phyloP scores from a whole-genome alignment of 2,329 filamentous ascomycete genomes.

The Apiospora phragmitis region DNA sequence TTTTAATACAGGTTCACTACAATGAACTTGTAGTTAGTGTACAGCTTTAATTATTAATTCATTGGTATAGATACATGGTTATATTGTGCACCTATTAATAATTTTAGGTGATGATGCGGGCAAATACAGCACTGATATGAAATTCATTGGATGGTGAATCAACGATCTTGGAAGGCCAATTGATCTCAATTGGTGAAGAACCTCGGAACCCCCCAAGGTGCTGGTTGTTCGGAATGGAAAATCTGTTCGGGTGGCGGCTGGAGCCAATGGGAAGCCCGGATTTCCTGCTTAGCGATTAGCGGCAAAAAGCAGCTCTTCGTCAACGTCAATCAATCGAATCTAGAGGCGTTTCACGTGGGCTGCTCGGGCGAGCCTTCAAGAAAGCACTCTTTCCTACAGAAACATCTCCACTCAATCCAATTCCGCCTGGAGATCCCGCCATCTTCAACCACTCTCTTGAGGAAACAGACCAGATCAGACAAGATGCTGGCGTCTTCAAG shows the following conservation, averaged over 20 bases:
- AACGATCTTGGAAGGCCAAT: too few relatives aligned
- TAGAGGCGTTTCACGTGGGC: not conserved
- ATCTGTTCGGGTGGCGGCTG: not conserved
- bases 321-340: slow-evolving; percentile 18
- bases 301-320: slow-evolving; percentile 20
- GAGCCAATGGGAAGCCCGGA: slow-evolving; percentile 16
- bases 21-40: too few relatives aligned
- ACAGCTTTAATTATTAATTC: too few relatives aligned
- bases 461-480: slow-evolving; percentile 8
- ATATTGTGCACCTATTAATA: too few relatives aligned
- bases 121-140: too few relatives aligned
- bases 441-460: slow-evolving; percentile 10
- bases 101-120: too few relatives aligned
- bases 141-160: too few relatives aligned
- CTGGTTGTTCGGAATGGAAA: slow-evolving; percentile 2
- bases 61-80: too few relatives aligned
- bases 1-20: too few relatives aligned
- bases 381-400: not conserved
- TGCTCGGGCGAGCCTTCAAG: slow-evolving; percentile 7
- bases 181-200: too few relatives aligned
- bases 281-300: slow-evolving; percentile 18
- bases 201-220: not conserved
- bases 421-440: slow-evolving; percentile 4
- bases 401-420: slow-evolving; percentile 13
- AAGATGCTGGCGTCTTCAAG: slow-evolving; percentile 43